Conservation (phyloP, 148 eudicot genomes). For the Persicaria tinctoria region DNA sequence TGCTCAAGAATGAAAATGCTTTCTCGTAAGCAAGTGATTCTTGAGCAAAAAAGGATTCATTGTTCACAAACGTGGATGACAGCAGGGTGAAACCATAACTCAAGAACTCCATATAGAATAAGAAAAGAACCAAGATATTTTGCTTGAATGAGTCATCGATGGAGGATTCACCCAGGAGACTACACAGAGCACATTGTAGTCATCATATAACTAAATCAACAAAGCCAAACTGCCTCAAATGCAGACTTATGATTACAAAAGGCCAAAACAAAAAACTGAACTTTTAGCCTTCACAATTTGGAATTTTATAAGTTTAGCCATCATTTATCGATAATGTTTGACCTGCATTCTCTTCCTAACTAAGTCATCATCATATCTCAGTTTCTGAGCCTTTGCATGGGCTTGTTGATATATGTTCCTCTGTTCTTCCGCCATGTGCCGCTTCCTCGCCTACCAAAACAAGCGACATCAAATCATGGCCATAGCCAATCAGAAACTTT, state of each 20-base stretch:
- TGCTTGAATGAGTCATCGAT: neutral
- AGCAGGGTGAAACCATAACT: neutral
- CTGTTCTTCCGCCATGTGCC: slow-evolving; percentile 78
- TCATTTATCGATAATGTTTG: neutral
- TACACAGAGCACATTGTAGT: neutral
- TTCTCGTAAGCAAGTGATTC: neutral
- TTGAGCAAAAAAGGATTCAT: neutral
- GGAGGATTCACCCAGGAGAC: neutral
- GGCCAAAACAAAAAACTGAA: neutral
- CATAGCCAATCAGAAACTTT: neutral
- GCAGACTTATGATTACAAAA: neutral
- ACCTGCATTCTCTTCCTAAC: slow-evolving; percentile 97
- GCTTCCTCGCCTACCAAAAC: slow-evolving; percentile 64
- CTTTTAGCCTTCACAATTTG: too few relatives aligned
- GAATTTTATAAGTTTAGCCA: neutral
- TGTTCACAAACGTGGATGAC: neutral
- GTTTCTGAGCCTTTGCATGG: slow-evolving; percentile 77
- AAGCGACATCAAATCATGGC: neutral
- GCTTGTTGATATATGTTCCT: slow-evolving; percentile 71
- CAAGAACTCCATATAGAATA: neutral
- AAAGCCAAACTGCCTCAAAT: neutral
- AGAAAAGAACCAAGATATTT: neutral
- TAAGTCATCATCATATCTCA: slow-evolving; percentile 87
- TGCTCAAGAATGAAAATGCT: too few relatives aligned
- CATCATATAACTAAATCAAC: neutral